Percentiles rank a stretch among this genome's conserved stretches.
These are phyloP conservation scores for Eustoma russellianum DNA, from an alignment of 257 asterid genomes.

Conservation along the genomic window DNA sequence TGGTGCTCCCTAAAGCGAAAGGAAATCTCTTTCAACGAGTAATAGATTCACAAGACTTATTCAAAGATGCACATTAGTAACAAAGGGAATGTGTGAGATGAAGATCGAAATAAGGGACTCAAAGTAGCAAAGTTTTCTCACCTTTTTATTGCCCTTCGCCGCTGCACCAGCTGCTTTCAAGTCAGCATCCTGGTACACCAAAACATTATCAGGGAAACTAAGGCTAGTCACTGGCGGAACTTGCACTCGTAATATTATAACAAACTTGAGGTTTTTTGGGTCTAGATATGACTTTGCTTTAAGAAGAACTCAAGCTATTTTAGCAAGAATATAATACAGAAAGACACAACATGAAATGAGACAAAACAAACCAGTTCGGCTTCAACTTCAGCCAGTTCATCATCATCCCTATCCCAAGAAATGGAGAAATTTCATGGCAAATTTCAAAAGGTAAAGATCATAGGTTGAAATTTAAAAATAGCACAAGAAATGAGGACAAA, in stretches of 20 bases:
- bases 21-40: no score
- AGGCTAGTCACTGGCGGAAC: slow-evolving; percentile 2
- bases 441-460: slow-evolving; percentile 4
- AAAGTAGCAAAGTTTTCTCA: no score
- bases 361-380: slow-evolving; percentile 63
- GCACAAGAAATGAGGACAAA: slow-evolving; percentile 14
- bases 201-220: slow-evolving; percentile 17
- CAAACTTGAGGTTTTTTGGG: no score
- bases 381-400: slow-evolving; percentile 87
- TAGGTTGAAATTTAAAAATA: slow-evolving; percentile 10
- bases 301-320: not conserved
- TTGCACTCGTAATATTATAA: no score
- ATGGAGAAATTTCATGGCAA: slow-evolving; percentile 6
- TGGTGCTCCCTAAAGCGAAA: no score
- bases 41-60: no score
- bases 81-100: no score
- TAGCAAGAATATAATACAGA: not conserved
- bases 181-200: slow-evolving; percentile 59
- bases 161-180: slow-evolving; percentile 47
- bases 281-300: no score
- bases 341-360: not conserved
- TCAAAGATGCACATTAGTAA: no score
- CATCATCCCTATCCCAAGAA: slow-evolving; percentile 49
- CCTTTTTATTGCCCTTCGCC: slow-evolving; percentile 37
- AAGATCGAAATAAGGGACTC: no score